These are phyloP conservation scores for Noccaea caerulescens DNA, from an alignment of 345 rosid species.

Conservation along the genomic window DNA sequence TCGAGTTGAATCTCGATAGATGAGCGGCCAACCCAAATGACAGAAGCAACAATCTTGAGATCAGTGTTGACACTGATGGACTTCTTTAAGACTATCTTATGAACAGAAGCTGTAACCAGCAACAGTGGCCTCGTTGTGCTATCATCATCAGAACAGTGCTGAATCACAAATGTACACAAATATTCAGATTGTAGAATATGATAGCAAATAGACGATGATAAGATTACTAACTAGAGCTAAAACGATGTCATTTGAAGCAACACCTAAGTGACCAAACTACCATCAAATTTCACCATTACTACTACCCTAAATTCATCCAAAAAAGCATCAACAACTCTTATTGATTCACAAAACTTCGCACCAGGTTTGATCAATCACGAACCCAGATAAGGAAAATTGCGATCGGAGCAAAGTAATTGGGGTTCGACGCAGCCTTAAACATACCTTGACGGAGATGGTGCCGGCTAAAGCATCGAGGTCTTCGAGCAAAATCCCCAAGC, in stretches of 20 bases:
- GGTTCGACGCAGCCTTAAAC: neutral
- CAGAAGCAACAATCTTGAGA: constrained; percentile 77
- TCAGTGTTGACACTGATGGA: constrained; percentile 68
- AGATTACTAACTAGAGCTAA: neutral
- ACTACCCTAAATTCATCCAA: neutral
- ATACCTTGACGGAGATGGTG: constrained; percentile 86
- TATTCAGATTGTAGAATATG: neutral
- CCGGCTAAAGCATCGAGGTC: constrained; percentile 95
- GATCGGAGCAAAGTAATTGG: neutral
- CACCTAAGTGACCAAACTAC: neutral
- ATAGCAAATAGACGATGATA: constrained; percentile 5
- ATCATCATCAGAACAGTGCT: constrained; percentile 84
- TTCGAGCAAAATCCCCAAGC: constrained; percentile 84
- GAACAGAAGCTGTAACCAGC: constrained; percentile 90
- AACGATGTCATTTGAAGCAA: neutral
- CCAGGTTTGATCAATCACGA: neutral
- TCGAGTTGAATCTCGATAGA: constrained; percentile 86
- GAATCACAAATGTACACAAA: constrained; percentile 22
- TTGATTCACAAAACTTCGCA: neutral
- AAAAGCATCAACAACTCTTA: neutral
- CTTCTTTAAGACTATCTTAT: constrained; percentile 76
- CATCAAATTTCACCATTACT: neutral
- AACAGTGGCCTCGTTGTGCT: constrained; percentile 79
- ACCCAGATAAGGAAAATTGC: neutral
- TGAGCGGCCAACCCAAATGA: constrained; percentile 83